Evolutionary conservation across 164 flowering plant species (phyloP).

Genomic region (Umbilicus rupestris): DNA sequence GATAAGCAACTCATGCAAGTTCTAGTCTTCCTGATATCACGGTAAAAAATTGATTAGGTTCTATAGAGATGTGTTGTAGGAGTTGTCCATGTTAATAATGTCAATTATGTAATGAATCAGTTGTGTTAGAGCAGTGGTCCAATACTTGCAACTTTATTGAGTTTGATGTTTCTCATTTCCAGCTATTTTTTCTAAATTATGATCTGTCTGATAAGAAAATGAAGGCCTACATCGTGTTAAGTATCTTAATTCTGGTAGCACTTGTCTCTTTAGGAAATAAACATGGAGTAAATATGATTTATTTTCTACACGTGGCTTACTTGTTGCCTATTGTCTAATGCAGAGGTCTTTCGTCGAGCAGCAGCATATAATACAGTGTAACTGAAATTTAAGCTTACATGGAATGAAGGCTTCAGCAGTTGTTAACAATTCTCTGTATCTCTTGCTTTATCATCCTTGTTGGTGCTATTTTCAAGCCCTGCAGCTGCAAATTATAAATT

Average conservation of each 20-base stretch:
- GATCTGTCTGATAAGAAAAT: not conserved
- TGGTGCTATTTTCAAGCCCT: slow-evolving; percentile 33
- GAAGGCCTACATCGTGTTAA: not conserved
- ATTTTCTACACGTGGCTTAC: too few relatives aligned
- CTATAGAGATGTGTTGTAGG: not conserved
- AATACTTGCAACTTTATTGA: not conserved
- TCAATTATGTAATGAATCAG: not conserved
- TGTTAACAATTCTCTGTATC: slow-evolving; percentile 36
- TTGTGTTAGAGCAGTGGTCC: not conserved
- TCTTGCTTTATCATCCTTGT: slow-evolving; percentile 42
- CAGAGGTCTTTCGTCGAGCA: too few relatives aligned
- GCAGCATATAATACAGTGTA: too few relatives aligned
- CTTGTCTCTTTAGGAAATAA: too few relatives aligned
- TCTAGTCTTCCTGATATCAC: not conserved
- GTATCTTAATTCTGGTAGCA: not conserved
- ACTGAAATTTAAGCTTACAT: too few relatives aligned
- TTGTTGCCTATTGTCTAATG: too few relatives aligned
- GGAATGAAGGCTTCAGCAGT: slow-evolving; percentile 17
- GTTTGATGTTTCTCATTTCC: not conserved
- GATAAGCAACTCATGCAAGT: too few relatives aligned
- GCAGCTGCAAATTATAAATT: slow-evolving; percentile 32
- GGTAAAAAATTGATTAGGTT: not conserved
- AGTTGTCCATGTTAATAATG: not conserved
- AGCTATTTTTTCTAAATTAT: slow-evolving; percentile 2
- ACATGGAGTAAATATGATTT: too few relatives aligned